Evolutionary conservation across 768 basidiomycete genomes (phyloP).

Genomic region (Trametes punicea): DNA sequence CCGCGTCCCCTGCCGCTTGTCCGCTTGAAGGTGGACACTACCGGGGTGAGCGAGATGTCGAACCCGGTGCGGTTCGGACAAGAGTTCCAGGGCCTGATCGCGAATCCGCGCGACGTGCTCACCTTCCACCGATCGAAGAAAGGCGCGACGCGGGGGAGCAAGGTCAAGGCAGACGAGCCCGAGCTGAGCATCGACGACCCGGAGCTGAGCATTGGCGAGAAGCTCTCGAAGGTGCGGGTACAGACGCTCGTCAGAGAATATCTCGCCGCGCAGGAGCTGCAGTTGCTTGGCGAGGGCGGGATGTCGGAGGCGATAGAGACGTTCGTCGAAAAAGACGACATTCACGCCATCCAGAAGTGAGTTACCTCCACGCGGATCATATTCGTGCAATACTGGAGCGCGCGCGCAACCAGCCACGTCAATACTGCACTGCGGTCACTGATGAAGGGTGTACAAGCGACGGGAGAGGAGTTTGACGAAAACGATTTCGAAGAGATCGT

Average conservation of each 20-base stretch:
- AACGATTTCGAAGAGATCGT: slow-evolving; percentile 75
- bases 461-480: slow-evolving; percentile 65
- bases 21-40: slow-evolving; percentile 89
- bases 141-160: slow-evolving; percentile 43
- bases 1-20: slow-evolving; percentile 82
- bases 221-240: slow-evolving; percentile 77
- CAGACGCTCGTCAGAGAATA: slow-evolving; percentile 90
- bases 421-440: slow-evolving; percentile 51
- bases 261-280: slow-evolving; percentile 86
- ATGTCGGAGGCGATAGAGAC: slow-evolving; percentile 94
- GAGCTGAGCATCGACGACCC: slow-evolving; percentile 81
- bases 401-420: slow-evolving; percentile 55
- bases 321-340: slow-evolving; percentile 97
- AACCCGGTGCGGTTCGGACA: slow-evolving; percentile 98
- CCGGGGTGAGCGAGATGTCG: slow-evolving; percentile 85
- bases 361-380: slow-evolving; percentile 29
- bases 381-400: not conserved
- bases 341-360: slow-evolving; percentile 84
- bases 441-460: slow-evolving; percentile 66
- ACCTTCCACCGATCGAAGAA: slow-evolving; percentile 86
- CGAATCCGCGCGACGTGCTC: slow-evolving; percentile 92
- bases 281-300: slow-evolving; percentile 83
- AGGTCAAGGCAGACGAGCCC: slow-evolving; percentile 72
- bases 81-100: slow-evolving; percentile 85
- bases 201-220: slow-evolving; percentile 62